Conservation (phyloP, 805 yeast genomes). For the Ogataea salicorniae region DNA sequence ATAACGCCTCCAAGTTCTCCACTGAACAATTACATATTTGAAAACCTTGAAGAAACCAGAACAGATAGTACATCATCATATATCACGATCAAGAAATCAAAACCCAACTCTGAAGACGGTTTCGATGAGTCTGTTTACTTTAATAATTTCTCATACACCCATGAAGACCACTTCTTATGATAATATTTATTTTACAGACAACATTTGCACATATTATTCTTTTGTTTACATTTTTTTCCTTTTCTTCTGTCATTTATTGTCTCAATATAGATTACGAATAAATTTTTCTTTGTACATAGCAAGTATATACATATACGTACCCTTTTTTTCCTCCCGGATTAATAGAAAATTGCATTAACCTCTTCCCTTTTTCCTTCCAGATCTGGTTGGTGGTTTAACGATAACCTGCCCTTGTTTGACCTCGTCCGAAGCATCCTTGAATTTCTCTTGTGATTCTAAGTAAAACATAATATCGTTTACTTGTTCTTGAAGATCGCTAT, state of each 20-base stretch:
- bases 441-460: constrained; percentile 66
- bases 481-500: constrained; percentile 53
- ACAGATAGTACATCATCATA: constrained; percentile 29
- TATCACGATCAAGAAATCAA: constrained; percentile 28
- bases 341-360: not conserved
- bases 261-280: too few relatives aligned
- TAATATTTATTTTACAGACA: not conserved
- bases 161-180: constrained; percentile 17
- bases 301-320: too few relatives aligned
- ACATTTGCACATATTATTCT: too few relatives aligned
- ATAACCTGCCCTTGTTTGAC: constrained; percentile 66
- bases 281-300: too few relatives aligned
- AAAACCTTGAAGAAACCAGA: constrained; percentile 26
- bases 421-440: constrained; percentile 66
- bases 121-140: constrained; percentile 29
- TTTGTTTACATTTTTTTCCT: not conserved
- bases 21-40: constrained; percentile 22
- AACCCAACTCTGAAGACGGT: constrained; percentile 20
- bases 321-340: not conserved
- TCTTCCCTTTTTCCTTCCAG: constrained; percentile 6
- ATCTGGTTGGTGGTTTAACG: constrained; percentile 26
- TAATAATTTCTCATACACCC: constrained; percentile 29
- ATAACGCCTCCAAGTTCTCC: constrained; percentile 38
- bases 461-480: constrained; percentile 76
- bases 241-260: not conserved